Evolutionary conservation across 2,329 filamentous ascomycete species (phyloP).

Genomic region (Calonectria hawksworthii): DNA sequence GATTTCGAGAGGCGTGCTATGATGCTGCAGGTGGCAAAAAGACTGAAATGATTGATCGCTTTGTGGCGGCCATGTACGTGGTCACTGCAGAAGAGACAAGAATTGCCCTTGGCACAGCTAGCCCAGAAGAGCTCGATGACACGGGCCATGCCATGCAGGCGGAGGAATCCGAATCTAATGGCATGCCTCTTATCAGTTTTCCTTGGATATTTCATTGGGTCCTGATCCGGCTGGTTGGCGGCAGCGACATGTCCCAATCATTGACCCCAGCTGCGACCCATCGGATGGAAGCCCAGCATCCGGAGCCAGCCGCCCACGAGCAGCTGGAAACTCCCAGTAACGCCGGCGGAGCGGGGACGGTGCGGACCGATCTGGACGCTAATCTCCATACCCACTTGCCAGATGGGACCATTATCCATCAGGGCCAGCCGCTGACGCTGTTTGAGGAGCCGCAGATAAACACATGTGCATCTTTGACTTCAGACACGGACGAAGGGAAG

Average conservation of each 20-base stretch:
- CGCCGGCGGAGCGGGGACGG: neutral
- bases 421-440: constrained; percentile 36
- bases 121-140: constrained; percentile 46
- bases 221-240: constrained; percentile 51
- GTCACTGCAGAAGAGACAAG: constrained; percentile 81
- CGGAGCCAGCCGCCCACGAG: neutral
- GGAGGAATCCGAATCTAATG: constrained; percentile 50
- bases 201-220: constrained; percentile 90
- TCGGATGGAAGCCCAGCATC: constrained; percentile 5
- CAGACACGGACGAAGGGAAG: constrained; percentile 11
- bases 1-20: constrained; percentile 77
- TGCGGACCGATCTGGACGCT: constrained; percentile 14
- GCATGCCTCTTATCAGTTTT: constrained; percentile 90
- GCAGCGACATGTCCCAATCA: constrained; percentile 40
- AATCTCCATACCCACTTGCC: constrained; percentile 32
- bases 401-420: constrained; percentile 37
- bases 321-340: neutral
- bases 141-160: constrained; percentile 47
- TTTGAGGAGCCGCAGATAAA: constrained; percentile 28
- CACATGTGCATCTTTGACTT: neutral
- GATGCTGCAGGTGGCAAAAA: constrained; percentile 73
- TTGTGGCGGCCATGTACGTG: constrained; percentile 90
- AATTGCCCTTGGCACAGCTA: constrained; percentile 66
- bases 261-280: constrained; percentile 31
- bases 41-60: constrained; percentile 73